phyloP scores from a whole-genome alignment of 768 basidiomycete genomes.

The Leccinum barrowsii region DNA sequence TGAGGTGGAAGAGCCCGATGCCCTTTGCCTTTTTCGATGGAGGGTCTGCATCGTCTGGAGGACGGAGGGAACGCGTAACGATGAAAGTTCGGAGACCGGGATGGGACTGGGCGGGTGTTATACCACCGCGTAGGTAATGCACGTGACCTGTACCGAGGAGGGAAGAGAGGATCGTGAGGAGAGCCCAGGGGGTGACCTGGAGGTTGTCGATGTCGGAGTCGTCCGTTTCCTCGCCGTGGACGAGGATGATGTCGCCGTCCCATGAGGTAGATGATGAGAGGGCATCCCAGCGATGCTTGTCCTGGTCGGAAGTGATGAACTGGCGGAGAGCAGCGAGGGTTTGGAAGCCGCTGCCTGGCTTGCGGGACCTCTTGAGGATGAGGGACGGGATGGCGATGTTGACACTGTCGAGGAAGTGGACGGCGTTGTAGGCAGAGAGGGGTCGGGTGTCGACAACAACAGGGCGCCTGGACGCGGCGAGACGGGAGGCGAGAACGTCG shows the following conservation, averaged over 20 bases:
- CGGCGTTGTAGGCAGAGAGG: conserved; percentile 57
- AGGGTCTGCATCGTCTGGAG: conserved; percentile 16
- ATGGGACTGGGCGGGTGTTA: conserved; percentile 58
- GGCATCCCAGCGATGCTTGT: conserved; percentile 67
- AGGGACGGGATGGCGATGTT: conserved; percentile 89
- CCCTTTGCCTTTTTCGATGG: conserved; percentile 31
- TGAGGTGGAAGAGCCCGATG: conserved; percentile 64
- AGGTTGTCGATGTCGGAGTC: conserved; percentile 54
- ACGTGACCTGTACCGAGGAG: conserved; percentile 53
- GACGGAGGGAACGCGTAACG: conserved; percentile 22
- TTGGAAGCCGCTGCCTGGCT: conserved; percentile 64
- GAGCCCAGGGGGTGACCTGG: conserved; percentile 62
- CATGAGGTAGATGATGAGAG: conserved; percentile 50
- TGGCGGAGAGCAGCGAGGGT: conserved; percentile 67
- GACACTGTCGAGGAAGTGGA: conserved; percentile 65
- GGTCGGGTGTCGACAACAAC: conserved; percentile 83
- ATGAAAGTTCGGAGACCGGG: conserved; percentile 53
- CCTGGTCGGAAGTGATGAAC: conserved; percentile 78
- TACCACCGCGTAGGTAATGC: conserved; percentile 72
- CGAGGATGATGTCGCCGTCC: conserved; percentile 67
- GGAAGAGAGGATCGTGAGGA: conserved; percentile 60
- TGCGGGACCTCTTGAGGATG: conserved; percentile 81
- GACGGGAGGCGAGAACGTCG: conserved; percentile 44
- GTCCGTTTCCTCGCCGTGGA: conserved; percentile 80
- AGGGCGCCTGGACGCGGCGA: conserved; percentile 50